These are phyloP conservation scores for Cupressus sempervirens DNA, from an alignment of 75 land plant species.

Conservation along the genomic window DNA sequence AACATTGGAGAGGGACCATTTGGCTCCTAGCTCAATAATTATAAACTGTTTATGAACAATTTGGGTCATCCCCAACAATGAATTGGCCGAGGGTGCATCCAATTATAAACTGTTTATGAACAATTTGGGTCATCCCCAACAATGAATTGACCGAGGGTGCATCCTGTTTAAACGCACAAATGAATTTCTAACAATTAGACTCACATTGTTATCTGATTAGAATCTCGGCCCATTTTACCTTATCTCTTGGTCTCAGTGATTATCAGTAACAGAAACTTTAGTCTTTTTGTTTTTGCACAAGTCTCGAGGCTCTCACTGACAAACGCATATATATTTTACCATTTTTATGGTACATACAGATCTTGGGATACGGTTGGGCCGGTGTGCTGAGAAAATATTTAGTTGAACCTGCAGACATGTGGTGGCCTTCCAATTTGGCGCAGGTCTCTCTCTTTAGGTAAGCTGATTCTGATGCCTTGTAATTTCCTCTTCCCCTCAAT, in stretches of 20 bases:
- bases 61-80: background rate
- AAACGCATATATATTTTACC: background rate
- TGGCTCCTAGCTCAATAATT: background rate
- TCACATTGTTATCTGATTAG: background rate
- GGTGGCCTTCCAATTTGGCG: slow-evolving; percentile 67
- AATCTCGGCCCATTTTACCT: background rate
- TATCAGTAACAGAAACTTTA: background rate
- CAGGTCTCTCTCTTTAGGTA: slow-evolving; percentile 69
- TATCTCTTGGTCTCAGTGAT: background rate
- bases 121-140: background rate
- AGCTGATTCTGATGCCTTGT: background rate
- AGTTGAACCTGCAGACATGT: slow-evolving; percentile 63
- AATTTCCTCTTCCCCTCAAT: background rate
- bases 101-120: background rate
- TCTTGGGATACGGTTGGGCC: slow-evolving; percentile 72
- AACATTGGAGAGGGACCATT: background rate
- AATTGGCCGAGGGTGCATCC: background rate
- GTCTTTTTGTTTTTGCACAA: background rate
- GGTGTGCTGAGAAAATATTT: slow-evolving; percentile 50
- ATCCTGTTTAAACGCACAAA: background rate
- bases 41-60: background rate
- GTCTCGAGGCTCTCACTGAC: background rate
- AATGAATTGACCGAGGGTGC: background rate
- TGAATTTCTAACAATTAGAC: background rate
- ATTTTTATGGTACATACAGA: slow-evolving; percentile 19